Evolutionary conservation across 495 filamentous ascomycete species (phyloP).

Genomic region (Elaphomyces granulatus): DNA sequence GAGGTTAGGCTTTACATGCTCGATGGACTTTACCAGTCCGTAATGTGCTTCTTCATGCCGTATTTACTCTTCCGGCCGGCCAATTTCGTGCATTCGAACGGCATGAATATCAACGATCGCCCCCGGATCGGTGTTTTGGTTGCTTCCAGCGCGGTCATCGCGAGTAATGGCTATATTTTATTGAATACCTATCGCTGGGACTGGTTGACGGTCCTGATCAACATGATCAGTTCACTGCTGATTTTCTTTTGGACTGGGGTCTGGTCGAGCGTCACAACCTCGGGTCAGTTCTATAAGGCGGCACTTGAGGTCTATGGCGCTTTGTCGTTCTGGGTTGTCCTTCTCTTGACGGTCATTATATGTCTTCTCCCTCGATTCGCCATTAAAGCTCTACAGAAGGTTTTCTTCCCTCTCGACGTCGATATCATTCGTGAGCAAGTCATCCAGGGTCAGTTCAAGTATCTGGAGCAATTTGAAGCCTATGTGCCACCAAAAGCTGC

Average conservation of each 20-base stretch:
- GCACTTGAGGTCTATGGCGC: conserved; percentile 67
- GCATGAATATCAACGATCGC: conserved; percentile 58
- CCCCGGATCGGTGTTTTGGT: conserved; percentile 74
- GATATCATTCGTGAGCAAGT: conserved; percentile 95
- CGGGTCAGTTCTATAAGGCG: conserved; percentile 61
- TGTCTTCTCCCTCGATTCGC: conserved; percentile 76
- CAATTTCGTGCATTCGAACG: conserved; percentile 50
- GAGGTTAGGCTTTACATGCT: conserved; percentile 71
- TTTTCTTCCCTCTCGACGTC: conserved; percentile 80
- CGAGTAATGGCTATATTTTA: conserved; percentile 84
- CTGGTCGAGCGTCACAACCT: conserved; percentile 56
- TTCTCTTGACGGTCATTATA: conserved; percentile 58
- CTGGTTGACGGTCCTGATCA: conserved; percentile 77
- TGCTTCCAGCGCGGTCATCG: conserved; percentile 58
- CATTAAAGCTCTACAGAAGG: conserved; percentile 78
- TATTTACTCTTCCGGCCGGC: conserved; percentile 61
- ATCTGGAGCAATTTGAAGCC: conserved; percentile 41
- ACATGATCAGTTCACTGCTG: conserved; percentile 64
- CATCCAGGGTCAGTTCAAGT: conserved; percentile 61
- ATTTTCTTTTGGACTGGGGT: conserved; percentile 96
- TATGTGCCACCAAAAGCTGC: conserved; percentile 24
- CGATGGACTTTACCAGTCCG: conserved; percentile 88
- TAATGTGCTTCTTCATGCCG: conserved; percentile 85
- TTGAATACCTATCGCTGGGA: conserved; percentile 97
- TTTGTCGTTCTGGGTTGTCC: conserved; percentile 72